Evolutionary conservation across 1,284 basidiomycete species (phyloP).

Genomic region (Bjerkandera adusta): DNA sequence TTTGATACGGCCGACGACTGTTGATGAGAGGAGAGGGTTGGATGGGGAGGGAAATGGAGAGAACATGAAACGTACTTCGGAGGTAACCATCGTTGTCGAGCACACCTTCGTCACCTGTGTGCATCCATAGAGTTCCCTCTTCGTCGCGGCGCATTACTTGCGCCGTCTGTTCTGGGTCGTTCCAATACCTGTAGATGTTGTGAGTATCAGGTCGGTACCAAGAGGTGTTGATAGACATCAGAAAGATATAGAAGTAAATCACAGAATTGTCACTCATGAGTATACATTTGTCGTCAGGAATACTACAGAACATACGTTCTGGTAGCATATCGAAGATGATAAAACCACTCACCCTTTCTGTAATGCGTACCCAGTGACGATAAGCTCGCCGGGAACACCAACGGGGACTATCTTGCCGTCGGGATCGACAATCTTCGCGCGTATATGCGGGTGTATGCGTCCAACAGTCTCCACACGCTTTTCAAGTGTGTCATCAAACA

Average conservation of each 20-base stretch:
- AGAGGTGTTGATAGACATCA: not conserved
- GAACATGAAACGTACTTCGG: conserved; percentile 42
- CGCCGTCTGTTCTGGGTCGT: conserved; percentile 68
- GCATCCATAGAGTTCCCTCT: conserved; percentile 73
- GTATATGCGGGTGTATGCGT: conserved; percentile 71
- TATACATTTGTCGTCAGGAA: too few relatives aligned
- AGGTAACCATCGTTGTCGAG: conserved; percentile 85
- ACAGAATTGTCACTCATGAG: too few relatives aligned
- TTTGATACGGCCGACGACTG: conserved; percentile 77
- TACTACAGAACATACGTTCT: too few relatives aligned
- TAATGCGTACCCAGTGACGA: conserved; percentile 71
- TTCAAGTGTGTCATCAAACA: conserved; percentile 59
- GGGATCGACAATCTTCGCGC: conserved; percentile 66
- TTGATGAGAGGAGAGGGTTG: conserved; percentile 1
- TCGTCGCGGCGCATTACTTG: conserved; percentile 57
- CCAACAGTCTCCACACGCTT: conserved; percentile 84
- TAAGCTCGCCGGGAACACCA: conserved; percentile 70
- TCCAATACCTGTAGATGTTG: conserved; percentile 74
- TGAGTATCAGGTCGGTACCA: not conserved
- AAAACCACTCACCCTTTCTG: conserved; percentile 63
- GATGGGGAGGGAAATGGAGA: not conserved
- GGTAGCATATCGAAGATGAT: not conserved
- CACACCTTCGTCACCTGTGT: conserved; percentile 81
- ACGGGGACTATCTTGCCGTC: conserved; percentile 65
- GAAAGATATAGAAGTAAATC: too few relatives aligned